Percentiles rank a stretch among this genome's conserved stretches.
phyloP scores from a whole-genome alignment of 495 filamentous ascomycete species.

The Podospora anserina region DNA sequence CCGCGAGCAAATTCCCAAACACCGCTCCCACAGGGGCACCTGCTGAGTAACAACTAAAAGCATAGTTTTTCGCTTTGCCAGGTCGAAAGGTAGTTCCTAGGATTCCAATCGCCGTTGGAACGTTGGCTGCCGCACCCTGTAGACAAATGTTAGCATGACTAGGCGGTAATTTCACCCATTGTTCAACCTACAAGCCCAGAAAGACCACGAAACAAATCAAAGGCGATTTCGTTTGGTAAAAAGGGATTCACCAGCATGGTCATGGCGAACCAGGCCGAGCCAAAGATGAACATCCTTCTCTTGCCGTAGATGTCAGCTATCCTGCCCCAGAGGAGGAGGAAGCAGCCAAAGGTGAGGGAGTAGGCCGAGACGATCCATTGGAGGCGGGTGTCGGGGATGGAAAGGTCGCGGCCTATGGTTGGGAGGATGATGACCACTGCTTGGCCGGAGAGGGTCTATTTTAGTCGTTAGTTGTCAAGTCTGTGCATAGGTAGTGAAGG shows the following conservation, averaged over 20 bases:
- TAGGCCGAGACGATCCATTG: slow-evolving; percentile 66
- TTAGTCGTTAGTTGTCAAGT: background rate
- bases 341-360: slow-evolving; percentile 63
- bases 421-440: slow-evolving; percentile 61
- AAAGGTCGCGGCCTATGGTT: slow-evolving; percentile 51
- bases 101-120: slow-evolving; percentile 64
- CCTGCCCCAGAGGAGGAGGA: slow-evolving; percentile 70
- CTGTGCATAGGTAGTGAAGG: background rate
- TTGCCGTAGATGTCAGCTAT: slow-evolving; percentile 73
- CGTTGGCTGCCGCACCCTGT: slow-evolving; percentile 61
- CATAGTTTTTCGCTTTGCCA: slow-evolving; percentile 62
- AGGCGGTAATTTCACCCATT: background rate
- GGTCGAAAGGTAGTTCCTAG: slow-evolving; percentile 59
- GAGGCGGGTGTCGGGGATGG: slow-evolving; percentile 53
- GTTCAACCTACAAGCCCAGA: slow-evolving; percentile 59
- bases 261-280: slow-evolving; percentile 61
- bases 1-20: slow-evolving; percentile 53
- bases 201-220: slow-evolving; percentile 69
- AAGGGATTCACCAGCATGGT: slow-evolving; percentile 64
- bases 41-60: slow-evolving; percentile 52
- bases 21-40: slow-evolving; percentile 59
- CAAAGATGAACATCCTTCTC: slow-evolving; percentile 62
- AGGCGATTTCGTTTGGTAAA: slow-evolving; percentile 59
- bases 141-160: background rate
- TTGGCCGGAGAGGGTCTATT: slow-evolving; percentile 56